Evolutionary conservation across 2,329 filamentous ascomycete genomes (phyloP).

Genomic region (Pleomassaria siparia): DNA sequence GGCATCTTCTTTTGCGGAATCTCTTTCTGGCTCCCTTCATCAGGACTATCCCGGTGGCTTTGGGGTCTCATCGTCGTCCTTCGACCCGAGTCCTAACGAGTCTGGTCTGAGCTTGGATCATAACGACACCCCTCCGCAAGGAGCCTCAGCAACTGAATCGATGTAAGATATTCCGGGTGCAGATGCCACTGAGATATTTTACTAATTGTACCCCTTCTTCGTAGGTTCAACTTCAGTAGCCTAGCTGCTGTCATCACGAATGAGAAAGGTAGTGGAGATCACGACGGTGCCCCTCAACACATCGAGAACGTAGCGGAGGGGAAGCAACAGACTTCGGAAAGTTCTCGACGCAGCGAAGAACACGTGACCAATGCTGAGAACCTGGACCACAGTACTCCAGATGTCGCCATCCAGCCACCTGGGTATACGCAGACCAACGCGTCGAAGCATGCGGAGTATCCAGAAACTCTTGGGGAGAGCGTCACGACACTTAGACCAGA

Average conservation of each 20-base stretch:
- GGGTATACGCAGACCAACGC: conserved; percentile 2
- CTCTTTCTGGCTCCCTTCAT: conserved; percentile 47
- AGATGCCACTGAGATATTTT: too few species aligned
- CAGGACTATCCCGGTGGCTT: conserved; percentile 30
- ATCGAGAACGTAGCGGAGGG: conserved; percentile 40
- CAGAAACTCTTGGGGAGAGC: conserved; percentile 26
- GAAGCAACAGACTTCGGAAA: conserved; percentile 3
- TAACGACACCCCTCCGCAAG: conserved; percentile 29
- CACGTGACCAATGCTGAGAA: conserved; percentile 28
- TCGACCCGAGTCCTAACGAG: conserved; percentile 54
- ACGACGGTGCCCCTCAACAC: conserved; percentile 39
- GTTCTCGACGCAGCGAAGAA: conserved; percentile 2
- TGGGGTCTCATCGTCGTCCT: conserved; percentile 46
- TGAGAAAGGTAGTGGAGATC: conserved; percentile 50
- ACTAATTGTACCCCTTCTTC: too few species aligned
- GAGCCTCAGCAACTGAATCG: conserved; percentile 64
- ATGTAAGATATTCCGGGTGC: too few species aligned
- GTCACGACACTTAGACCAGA: conserved; percentile 31
- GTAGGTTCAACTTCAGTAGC: conserved; percentile 92
- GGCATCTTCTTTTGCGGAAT: conserved; percentile 74
- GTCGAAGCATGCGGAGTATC: conserved; percentile 4
- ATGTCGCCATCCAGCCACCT: conserved; percentile 13
- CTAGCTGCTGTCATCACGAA: conserved; percentile 80
- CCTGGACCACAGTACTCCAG: conserved; percentile 13
- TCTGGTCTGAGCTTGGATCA: conserved; percentile 52